Percentiles rank a stretch among this genome's conserved stretches.
Evolutionary conservation across 169 alveolate species (phyloP).

Genomic region (Eimeria maxima): DNA sequence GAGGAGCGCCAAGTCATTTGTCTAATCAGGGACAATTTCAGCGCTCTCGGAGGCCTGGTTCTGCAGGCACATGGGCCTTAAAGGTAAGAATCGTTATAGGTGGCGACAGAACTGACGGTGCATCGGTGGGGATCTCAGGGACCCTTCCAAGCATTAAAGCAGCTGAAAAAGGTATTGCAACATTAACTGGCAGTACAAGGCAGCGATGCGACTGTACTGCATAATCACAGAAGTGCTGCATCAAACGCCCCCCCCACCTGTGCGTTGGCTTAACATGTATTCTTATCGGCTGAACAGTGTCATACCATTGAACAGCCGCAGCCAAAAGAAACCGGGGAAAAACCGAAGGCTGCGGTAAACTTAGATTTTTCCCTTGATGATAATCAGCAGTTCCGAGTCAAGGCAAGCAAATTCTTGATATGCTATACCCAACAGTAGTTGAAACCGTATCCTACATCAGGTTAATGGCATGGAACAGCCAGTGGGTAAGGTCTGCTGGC

Average conservation of each 20-base stretch:
- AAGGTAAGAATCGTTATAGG: constrained; percentile 73
- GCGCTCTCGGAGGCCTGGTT: constrained; percentile 89
- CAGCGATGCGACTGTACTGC: background rate
- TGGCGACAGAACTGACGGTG: background rate
- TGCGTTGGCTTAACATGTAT: background rate
- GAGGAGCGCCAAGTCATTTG: background rate
- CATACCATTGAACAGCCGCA: constrained; percentile 28
- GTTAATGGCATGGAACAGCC: constrained; percentile 83
- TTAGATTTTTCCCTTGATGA: constrained; percentile 75
- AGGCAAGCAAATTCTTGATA: constrained; percentile 13
- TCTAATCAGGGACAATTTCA: background rate
- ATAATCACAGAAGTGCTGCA: constrained; percentile 63
- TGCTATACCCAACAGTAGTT: background rate
- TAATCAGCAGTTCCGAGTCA: constrained; percentile 38
- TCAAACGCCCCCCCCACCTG: constrained; percentile 78
- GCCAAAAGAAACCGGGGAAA: constrained; percentile 19
- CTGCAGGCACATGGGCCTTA: constrained; percentile 88
- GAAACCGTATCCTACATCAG: background rate
- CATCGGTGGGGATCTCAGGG: constrained; percentile 32
- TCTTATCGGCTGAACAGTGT: background rate
- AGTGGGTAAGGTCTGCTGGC: constrained; percentile 61
- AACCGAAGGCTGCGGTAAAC: constrained; percentile 62
- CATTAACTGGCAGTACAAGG: background rate
- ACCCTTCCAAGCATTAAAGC: constrained; percentile 79
- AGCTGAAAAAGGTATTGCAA: constrained; percentile 72